Evolutionary conservation across 2,329 filamentous ascomycete genomes (phyloP), one percentile per base, ranked within the genome.

Genomic region (Colletotrichum spinosum): DNA sequence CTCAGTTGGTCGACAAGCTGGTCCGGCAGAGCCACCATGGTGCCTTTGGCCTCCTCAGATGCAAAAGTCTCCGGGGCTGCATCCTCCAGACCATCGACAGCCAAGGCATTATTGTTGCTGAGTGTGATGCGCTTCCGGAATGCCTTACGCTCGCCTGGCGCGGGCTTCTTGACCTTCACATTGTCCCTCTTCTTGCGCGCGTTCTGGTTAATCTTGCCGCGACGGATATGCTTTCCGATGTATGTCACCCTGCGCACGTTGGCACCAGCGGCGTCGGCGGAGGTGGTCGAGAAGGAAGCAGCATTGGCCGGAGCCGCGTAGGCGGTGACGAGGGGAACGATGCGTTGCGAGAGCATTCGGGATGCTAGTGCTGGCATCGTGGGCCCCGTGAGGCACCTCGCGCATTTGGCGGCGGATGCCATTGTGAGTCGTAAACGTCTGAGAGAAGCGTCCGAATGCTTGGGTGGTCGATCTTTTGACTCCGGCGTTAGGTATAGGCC

Each of bases 41-140:
- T 85, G 41, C 92, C 93, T 9, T 85, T 80, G 55, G 86, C 85
- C 39, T 83, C 81, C 37, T 80, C 78, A 59, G 85, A 80, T 15
- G 84, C 77, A 78, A 90, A 80, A 48, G 84, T 86, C 68, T 85
- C 81, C 9, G 79, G 75, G 11, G 79, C 83, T 59, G 97, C 74
- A 53, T 90, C 85, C 65, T 84, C 79, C 70, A 97, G 83, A 10
- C 88, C 91, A 33, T 83, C 75, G 8, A 98, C 91, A 65, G 90
- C 88, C 42, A 97, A 82, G 54, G 96, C 96, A 80, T 97, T 98
- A 78, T 92, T 92, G 81, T 98, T 99, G 83, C 91, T 95, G 67
- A 99, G 88, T 65, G 97, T 89, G 73, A 99, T 92, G 71, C 92
- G 89, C 83, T 97, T 97, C 70, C 94, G 90, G 75, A 92, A 84